Base-by-base conservation (phyloP, 192 early-diverging fungal genomes). In the Mortierella hygrophila region DNA sequence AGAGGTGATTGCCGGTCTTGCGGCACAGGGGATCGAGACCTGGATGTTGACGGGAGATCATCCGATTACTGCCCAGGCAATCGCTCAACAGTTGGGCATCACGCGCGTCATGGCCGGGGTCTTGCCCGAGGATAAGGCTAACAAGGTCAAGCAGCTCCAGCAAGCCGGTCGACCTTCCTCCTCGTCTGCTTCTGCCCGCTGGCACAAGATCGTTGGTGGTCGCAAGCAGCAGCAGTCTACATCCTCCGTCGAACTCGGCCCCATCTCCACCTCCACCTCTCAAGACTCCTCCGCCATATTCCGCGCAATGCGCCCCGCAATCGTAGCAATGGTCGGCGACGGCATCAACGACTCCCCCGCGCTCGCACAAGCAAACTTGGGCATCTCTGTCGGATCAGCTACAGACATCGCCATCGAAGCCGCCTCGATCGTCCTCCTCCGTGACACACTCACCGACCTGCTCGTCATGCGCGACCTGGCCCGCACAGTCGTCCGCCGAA, bases 271-370 rank as follows among this genome's bases (percentile, higher is more conserved):
- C 32, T 4, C 70, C 29, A 16, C 44, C 32, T 6, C 23, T 18
- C 32, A 57, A 32, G 1, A 40, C 6, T 4, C 29, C 13, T 0
- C 38, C 38, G 6, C 38, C 38, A 3, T 0, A 40, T 75, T 40
- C 47, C 68, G 73, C 46, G 54, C 88, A 82, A 74, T 73, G 49
- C 52, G 86, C 37, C 71, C 82, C 68, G 82, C 92, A 41, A 83
- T 90, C 32, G 97, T 99, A 4, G 97, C 95, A 0, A 97, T 99
- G 96, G 93, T 97, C 9, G 98, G 98, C 35, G 98, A 99, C 83
- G 98, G 98, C 21, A 97, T 99, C 84, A 99, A 99, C 75, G 98
- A 98, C 89, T 94, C 97, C 6, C 93, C 96, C 55, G 98, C 98
- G 3, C 88, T 99, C 2, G 96, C 97, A 6, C 95, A 96, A 78